These are phyloP conservation scores for Saitozyma sp. DNA, from an alignment of 768 basidiomycete species.

Conservation along the genomic window DNA sequence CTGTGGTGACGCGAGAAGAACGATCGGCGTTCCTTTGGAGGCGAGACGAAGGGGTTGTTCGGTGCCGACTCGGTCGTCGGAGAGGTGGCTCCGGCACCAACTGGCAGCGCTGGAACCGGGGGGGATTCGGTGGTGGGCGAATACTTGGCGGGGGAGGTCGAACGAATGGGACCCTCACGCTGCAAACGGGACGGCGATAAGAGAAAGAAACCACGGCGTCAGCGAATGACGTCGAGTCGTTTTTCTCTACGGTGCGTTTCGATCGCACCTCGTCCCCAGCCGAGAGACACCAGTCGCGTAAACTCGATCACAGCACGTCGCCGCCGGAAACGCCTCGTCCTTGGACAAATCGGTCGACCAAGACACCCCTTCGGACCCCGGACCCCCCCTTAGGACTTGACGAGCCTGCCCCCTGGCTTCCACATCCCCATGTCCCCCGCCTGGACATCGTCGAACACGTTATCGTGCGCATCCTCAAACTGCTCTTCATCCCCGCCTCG, in stretches of 20 bases:
- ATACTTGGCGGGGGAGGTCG: constrained; percentile 12
- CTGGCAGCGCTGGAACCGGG: constrained; percentile 2
- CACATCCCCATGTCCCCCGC: constrained; percentile 7
- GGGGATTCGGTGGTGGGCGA: constrained; percentile 9
- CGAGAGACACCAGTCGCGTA: neutral
- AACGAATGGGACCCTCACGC: constrained; percentile 16
- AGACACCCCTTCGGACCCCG: neutral
- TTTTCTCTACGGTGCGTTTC: neutral
- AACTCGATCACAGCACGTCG: neutral
- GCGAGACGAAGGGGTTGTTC: neutral
- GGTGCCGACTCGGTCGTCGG: neutral
- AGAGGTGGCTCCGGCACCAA: neutral
- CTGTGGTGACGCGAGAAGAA: too few species aligned
- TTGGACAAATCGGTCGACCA: neutral
- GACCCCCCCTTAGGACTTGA: neutral
- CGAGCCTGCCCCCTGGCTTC: constrained; percentile 1
- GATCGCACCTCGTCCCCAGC: neutral
- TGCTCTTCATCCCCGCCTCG: constrained; percentile 12
- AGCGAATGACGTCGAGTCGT: constrained; percentile 6
- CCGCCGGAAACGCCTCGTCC: constrained; percentile 12
- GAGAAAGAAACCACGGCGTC: neutral
- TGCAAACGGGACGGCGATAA: neutral
- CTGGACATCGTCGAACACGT: constrained; percentile 12
- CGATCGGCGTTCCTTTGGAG: neutral
- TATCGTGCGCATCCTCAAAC: constrained; percentile 27